Percentiles rank a stretch among this genome's conserved stretches.
These are phyloP conservation scores for Gossypium davidsonii DNA, from an alignment of 441 rosid species.

Conservation along the genomic window DNA sequence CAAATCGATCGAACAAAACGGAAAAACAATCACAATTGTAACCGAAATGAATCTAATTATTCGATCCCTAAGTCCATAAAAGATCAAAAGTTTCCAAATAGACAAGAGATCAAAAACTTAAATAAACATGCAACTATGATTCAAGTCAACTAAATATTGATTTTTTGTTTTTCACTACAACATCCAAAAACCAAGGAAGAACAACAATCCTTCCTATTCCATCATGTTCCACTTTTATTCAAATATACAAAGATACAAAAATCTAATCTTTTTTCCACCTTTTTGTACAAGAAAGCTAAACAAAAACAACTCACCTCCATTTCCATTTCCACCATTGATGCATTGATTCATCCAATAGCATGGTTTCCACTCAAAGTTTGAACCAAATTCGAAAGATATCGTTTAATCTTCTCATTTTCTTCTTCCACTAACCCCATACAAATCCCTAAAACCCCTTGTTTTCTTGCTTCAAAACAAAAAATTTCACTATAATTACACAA, in stretches of 20 bases:
- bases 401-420: constrained; percentile 73
- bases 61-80: neutral
- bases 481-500: constrained; percentile 52
- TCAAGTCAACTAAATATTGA: constrained; percentile 23
- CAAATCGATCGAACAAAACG: neutral
- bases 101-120: neutral
- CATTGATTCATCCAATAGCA: constrained; percentile 26
- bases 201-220: constrained; percentile 3
- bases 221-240: constrained; percentile 37
- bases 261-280: constrained; percentile 26
- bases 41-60: neutral
- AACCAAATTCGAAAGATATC: constrained; percentile 54
- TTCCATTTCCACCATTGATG: constrained; percentile 20
- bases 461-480: constrained; percentile 36
- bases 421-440: constrained; percentile 57
- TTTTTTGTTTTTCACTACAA: constrained; percentile 18
- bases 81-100: neutral
- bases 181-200: constrained; percentile 14
- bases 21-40: neutral
- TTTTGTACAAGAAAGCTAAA: constrained; percentile 42
- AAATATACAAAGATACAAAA: constrained; percentile 44
- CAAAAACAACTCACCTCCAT: constrained; percentile 37
- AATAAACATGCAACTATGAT: constrained; percentile 20
- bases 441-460: constrained; percentile 53
- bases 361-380: constrained; percentile 42